Conservation (phyloP, 1,284 basidiomycete species). For the Boletus sp. region DNA sequence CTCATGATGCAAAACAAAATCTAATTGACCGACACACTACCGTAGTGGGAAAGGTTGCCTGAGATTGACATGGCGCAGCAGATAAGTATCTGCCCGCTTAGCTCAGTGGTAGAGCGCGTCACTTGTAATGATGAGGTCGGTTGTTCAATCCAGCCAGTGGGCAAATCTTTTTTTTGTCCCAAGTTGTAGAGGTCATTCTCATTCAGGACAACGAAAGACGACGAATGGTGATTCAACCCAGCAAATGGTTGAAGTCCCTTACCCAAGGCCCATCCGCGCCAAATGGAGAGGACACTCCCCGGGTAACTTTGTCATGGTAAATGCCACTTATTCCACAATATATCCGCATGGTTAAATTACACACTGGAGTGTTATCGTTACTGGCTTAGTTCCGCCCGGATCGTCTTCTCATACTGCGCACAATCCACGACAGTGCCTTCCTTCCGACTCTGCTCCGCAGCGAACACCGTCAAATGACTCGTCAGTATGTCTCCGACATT, state of each 20-base stretch:
- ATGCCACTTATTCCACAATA: not conserved
- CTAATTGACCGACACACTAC: too few relatives aligned
- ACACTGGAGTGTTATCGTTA: not conserved
- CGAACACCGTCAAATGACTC: constrained; percentile 81
- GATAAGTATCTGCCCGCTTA: constrained; percentile 38
- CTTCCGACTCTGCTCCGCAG: constrained; percentile 71
- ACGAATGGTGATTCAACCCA: too few relatives aligned
- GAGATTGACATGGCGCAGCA: not conserved
- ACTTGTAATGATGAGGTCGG: constrained; percentile 49
- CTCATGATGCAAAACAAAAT: too few relatives aligned
- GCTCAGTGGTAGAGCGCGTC: constrained; percentile 59
- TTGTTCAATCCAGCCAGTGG: constrained; percentile 54
- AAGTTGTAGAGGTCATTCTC: too few relatives aligned
- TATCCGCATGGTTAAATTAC: constrained; percentile 3
- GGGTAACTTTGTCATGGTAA: not conserved
- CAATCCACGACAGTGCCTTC: constrained; percentile 67
- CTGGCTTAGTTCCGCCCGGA: constrained; percentile 34
- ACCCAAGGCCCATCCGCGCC: too few relatives aligned
- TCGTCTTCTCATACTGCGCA: constrained; percentile 51
- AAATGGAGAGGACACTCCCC: not conserved
- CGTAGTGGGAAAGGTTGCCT: too few relatives aligned
- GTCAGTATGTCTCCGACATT: constrained; percentile 64
- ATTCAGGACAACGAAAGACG: too few relatives aligned
- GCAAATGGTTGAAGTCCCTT: too few relatives aligned
- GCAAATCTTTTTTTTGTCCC: constrained; percentile 9